Evolutionary conservation across 176 grass and related monocot species (phyloP), one percentile per base, ranked within the genome.

Genomic region (Avena atlantica): DNA sequence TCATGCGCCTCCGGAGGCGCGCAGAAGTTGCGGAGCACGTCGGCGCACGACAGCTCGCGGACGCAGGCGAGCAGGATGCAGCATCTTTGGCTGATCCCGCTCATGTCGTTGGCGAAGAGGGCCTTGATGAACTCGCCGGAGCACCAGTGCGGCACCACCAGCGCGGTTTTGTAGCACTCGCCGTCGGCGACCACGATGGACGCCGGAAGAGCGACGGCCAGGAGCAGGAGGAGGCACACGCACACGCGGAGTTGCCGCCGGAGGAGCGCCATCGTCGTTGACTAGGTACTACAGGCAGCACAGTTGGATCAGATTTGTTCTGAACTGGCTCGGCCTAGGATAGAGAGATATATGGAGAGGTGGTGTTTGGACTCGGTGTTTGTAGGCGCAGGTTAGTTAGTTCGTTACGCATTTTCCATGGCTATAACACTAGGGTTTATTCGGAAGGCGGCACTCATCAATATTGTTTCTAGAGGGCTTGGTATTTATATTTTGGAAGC

Each of bases 111-210:
- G 11, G 20, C 11, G 11, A 73, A 73, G 70, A 73, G 70, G 20
- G 70, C 70, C 42, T 48, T 12, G 70, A 73, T 73, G 70, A 73
- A 73, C 70, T 73, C 70, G 20, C 70, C 70, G 2, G 70, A 13
- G 70, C 70, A 73, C 70, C 42, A 47, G 20, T 14, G 44, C 20
- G 42, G 42, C 9, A 73, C 70, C 42, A 45, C 1, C 20, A 73
- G 48, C 70, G 45, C 20, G 15, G 70, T 73, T n/a, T 73, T 47
- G 70, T 73, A 48, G 70, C 70, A 73, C 40, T 73, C 45, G 4
- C 20, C 42, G 4, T 21, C 20, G 20, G 70, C 70, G 42, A 2
- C 40, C 0, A 24, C 42, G 11, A 13, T 12, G 45, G 70, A 73
- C 42, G 42, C 42, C 70, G n/a, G 70, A 14, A 73, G 48, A 73